Conservation (phyloP, 2,329 filamentous ascomycete species). For the Cytospora mali region DNA sequence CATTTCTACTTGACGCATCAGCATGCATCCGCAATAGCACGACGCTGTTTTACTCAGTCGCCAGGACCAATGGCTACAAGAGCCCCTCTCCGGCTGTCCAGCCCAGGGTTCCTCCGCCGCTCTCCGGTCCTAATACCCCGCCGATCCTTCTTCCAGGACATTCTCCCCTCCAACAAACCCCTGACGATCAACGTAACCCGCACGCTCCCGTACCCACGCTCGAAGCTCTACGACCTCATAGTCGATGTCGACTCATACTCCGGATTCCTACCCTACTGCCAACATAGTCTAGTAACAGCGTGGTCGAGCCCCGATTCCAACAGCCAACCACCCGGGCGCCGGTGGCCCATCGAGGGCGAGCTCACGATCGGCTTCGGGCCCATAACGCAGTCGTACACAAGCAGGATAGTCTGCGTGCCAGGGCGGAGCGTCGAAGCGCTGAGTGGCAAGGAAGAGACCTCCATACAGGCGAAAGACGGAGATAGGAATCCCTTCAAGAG, state of each 20-base stretch:
- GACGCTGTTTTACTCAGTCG: neutral
- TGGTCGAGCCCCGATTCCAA: constrained; percentile 62
- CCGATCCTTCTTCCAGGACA: constrained; percentile 26
- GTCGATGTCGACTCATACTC: constrained; percentile 85
- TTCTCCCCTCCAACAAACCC: constrained; percentile 54
- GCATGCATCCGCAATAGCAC: constrained; percentile 17
- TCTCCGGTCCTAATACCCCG: constrained; percentile 8
- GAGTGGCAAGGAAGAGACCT: constrained; percentile 58
- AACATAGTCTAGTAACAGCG: constrained; percentile 72
- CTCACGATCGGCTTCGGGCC: constrained; percentile 84
- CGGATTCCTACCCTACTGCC: constrained; percentile 90
- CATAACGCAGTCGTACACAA: constrained; percentile 82
- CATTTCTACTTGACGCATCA: neutral
- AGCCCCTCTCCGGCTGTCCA: constrained; percentile 19
- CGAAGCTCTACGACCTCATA: constrained; percentile 79
- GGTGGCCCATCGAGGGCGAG: constrained; percentile 74
- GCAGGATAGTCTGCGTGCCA: constrained; percentile 76
- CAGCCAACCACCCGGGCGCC: constrained; percentile 38
- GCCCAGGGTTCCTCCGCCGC: constrained; percentile 1
- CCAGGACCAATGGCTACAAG: constrained; percentile 19
- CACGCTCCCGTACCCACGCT: constrained; percentile 72
- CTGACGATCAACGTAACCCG: constrained; percentile 65
- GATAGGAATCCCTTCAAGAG: constrained; percentile 57
- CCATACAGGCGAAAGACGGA: constrained; percentile 39
- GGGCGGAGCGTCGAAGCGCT: constrained; percentile 75